Base-by-base conservation (phyloP, 164 flowering plant species). In the Chloranthus sessilifolius region DNA sequence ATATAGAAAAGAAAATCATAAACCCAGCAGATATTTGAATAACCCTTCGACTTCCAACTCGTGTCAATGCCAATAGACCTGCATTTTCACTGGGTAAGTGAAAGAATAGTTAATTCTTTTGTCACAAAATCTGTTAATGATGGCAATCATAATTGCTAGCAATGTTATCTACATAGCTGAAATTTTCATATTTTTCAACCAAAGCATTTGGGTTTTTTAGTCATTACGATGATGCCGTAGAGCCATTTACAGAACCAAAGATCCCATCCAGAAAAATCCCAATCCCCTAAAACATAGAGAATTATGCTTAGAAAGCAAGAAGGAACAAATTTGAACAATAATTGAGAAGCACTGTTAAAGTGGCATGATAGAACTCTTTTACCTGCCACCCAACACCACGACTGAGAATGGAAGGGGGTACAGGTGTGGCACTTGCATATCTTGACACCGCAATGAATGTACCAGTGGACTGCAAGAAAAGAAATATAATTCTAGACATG, bases 361-460 rank as follows among this genome's bases (percentile, higher is more conserved):
- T n/a, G n/a, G n/a, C 15, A 47, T 7, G 15, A 14, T 2, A 8
- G 11, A 29, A 28, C 4, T 6, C 1, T 39, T n/a, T 6, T 71
- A 84, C 96, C 88, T 73, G 84, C 96, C 94, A 85, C 24, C 84
- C 94, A 49, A 67, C 72, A 23, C 90, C 88, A 42, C 94, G 86
- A 55, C 90, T 67, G 21, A 82, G 61, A 26, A 84, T 70, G 17
- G 94, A 82, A 45, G 96, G 79, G 43, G 96, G 96, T 29, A 85
- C 63, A 17, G 80, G 96, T 17, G 96, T 88, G 7, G 90, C 94
- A 55, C 94, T 80, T 4, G 80, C 80, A 52, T 73, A 82, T 50
- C 94, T 80, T 35, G 84, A 68, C 24, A 74, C 61, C 20, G 86
- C 88, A 47, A 70, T 62, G 43, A 77, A 79, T 39, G 76, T 63